A percentile compares a stretch with the other conserved stretches of the same genome.
phyloP scores from a whole-genome alignment of 345 rosid genomes.

The Salix purpurea region DNA sequence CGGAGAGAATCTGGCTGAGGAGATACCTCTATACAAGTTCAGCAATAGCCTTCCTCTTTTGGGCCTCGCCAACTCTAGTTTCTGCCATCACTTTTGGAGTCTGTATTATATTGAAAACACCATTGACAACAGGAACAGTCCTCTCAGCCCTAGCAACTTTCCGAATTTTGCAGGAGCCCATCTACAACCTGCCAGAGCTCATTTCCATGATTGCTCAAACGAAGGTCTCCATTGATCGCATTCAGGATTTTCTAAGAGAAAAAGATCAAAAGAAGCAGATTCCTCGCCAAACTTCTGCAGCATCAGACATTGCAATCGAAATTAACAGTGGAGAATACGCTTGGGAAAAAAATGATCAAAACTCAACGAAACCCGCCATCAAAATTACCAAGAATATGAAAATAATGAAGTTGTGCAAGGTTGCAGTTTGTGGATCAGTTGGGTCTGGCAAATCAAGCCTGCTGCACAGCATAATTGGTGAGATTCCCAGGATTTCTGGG shows the following conservation, averaged over 20 bases:
- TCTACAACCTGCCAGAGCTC: constrained; percentile 57
- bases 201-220: constrained; percentile 54
- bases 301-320: constrained; percentile 24
- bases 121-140: constrained; percentile 41
- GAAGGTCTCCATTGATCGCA: constrained; percentile 48
- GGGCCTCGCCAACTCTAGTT: constrained; percentile 59
- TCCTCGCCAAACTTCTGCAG: background rate
- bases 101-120: constrained; percentile 39
- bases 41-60: constrained; percentile 53
- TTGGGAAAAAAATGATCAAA: constrained; percentile 34
- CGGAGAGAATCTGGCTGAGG: constrained; percentile 43
- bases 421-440: constrained; percentile 71
- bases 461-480: constrained; percentile 62
- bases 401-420: constrained; percentile 43
- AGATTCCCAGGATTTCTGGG: constrained; percentile 65
- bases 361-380: constrained; percentile 25
- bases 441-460: constrained; percentile 76
- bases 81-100: constrained; percentile 54
- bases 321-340: constrained; percentile 44
- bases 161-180: constrained; percentile 59
- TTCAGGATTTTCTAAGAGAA: constrained; percentile 40
- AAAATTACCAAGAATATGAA: constrained; percentile 32
- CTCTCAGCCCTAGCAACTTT: constrained; percentile 63
- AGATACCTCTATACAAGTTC: constrained; percentile 52
- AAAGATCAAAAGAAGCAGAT: constrained; percentile 29